Percentiles rank a stretch among this genome's conserved stretches.
Evolutionary conservation across 176 grass and related monocot species (phyloP).

Genomic region (Eremochloa ophiuroides): DNA sequence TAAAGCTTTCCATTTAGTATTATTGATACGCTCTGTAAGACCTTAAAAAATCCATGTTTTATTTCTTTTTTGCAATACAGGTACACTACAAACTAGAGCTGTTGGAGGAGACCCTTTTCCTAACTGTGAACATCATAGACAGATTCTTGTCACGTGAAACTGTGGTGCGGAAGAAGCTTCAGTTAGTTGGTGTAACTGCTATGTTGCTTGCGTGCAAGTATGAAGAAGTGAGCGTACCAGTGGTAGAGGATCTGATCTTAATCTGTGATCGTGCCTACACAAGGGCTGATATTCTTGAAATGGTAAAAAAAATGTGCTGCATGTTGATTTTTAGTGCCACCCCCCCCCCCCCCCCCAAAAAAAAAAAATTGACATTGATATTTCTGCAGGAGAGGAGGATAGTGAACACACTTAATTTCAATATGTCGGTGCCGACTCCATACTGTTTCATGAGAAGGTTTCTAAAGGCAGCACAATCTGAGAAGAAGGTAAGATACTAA

Average conservation of each 20-base stretch:
- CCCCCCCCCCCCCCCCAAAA: too few relatives aligned
- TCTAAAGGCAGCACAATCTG: slow-evolving; percentile 70
- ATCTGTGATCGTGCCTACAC: slow-evolving; percentile 79
- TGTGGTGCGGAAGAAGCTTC: slow-evolving; percentile 82
- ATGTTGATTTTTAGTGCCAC: neutral
- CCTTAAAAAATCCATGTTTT: neutral
- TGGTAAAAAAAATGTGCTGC: slow-evolving; percentile 43
- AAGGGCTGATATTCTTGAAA: slow-evolving; percentile 68
- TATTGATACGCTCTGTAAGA: neutral
- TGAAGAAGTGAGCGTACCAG: slow-evolving; percentile 68
- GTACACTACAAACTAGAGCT: slow-evolving; percentile 90
- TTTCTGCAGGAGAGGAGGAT: slow-evolving; percentile 71
- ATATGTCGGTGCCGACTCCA: slow-evolving; percentile 85
- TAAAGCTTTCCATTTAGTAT: neutral
- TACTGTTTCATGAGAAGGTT: slow-evolving; percentile 89
- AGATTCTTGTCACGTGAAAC: slow-evolving; percentile 60
- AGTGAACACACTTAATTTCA: slow-evolving; percentile 64
- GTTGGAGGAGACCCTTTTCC: slow-evolving; percentile 70
- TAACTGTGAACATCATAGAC: slow-evolving; percentile 84
- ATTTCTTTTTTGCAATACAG: slow-evolving; percentile 31
- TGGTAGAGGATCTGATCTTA: slow-evolving; percentile 80
- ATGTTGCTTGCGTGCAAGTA: slow-evolving; percentile 93
- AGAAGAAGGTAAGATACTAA: slow-evolving; percentile 60
- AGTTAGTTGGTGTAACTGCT: slow-evolving; percentile 83
- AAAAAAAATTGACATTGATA: too few relatives aligned